These are phyloP conservation scores for Neoscytalidium dimidiatum DNA, from an alignment of 2,329 filamentous ascomycete genomes.

Conservation along the genomic window DNA sequence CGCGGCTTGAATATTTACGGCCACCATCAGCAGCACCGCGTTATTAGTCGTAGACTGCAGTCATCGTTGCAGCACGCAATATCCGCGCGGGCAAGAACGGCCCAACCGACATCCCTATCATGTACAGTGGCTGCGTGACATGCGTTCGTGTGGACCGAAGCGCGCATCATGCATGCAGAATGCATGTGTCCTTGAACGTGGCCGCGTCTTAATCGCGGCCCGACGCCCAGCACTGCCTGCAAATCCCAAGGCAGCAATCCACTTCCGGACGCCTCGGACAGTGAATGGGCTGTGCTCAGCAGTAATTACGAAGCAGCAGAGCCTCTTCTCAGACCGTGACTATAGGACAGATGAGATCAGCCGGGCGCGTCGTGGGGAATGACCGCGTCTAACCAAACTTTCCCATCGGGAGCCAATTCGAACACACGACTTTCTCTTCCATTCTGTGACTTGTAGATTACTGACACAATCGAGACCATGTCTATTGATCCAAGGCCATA, in stretches of 20 bases:
- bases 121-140: neutral
- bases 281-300: neutral
- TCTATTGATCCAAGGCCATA: neutral
- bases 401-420: neutral
- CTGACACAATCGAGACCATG: neutral
- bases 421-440: neutral
- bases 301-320: neutral
- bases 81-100: neutral
- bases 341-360: too few species aligned
- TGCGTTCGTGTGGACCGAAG: neutral
- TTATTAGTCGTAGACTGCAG: neutral
- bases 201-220: neutral
- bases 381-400: neutral
- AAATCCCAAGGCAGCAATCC: neutral
- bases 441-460: neutral
- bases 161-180: neutral
- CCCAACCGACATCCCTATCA: neutral
- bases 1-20: too few species aligned
- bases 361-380: too few species aligned
- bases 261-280: neutral
- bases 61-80: neutral
- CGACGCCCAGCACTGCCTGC: neutral
- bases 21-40: neutral
- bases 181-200: neutral
- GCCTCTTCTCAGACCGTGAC: neutral